Conservation (phyloP, 768 basidiomycete genomes). For the Mycena galopus region DNA sequence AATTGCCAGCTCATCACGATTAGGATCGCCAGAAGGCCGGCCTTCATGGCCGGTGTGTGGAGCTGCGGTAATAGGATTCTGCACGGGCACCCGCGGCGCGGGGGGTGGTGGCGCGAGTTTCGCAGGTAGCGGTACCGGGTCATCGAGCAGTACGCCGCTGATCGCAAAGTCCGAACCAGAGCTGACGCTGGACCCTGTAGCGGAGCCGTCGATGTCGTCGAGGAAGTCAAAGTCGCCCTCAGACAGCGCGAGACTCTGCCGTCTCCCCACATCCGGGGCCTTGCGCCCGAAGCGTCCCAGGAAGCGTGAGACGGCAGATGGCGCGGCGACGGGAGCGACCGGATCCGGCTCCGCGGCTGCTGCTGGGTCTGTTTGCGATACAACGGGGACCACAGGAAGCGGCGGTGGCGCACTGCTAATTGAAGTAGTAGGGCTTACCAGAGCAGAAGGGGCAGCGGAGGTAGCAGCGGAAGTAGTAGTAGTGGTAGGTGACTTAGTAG, state of each 20-base stretch:
- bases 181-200: neutral
- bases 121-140: slow-evolving; percentile 53
- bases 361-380: slow-evolving; percentile 29
- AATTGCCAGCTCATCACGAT: slow-evolving; percentile 27
- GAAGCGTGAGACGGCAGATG: slow-evolving; percentile 88
- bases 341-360: slow-evolving; percentile 36
- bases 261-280: slow-evolving; percentile 50
- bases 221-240: slow-evolving; percentile 88
- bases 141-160: slow-evolving; percentile 33
- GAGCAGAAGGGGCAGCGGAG: slow-evolving; percentile 30
- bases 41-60: slow-evolving; percentile 7
- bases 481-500: no score
- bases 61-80: neutral
- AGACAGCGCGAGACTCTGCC: slow-evolving; percentile 74
- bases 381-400: slow-evolving; percentile 22
- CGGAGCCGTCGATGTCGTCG: slow-evolving; percentile 61
- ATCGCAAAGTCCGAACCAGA: slow-evolving; percentile 16
- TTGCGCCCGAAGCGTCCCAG: slow-evolving; percentile 78
- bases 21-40: slow-evolving; percentile 12
- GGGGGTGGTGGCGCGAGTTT: slow-evolving; percentile 1
- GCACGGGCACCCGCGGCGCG: neutral
- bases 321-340: slow-evolving; percentile 44
- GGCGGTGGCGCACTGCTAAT: slow-evolving; percentile 30
- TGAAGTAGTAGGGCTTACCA: slow-evolving; percentile 24
- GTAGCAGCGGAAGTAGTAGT: slow-evolving; percentile 31